Evolutionary conservation across 768 basidiomycete genomes (phyloP).

Genomic region (Ephemerocybe angulata): DNA sequence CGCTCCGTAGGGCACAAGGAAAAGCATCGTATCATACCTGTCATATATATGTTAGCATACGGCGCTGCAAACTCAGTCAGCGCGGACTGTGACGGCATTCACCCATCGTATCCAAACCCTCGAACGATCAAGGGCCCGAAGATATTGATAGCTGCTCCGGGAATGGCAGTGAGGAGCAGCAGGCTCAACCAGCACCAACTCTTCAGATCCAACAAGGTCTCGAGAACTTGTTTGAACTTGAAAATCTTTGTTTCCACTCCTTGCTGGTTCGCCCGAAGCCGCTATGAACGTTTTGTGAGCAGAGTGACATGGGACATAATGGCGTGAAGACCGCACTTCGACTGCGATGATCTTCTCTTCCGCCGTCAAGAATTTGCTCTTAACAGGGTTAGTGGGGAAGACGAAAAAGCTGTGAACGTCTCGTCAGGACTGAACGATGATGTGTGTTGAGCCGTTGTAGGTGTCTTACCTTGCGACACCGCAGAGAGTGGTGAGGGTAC

Average conservation of each 20-base stretch:
- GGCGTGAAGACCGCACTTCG: conserved; percentile 18
- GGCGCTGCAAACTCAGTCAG: background rate
- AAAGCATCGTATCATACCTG: conserved; percentile 30
- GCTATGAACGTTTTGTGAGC: conserved; percentile 19
- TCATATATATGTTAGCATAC: background rate
- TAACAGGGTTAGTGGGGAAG: conserved; percentile 32
- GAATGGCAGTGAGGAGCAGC: conserved; percentile 21
- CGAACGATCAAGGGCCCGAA: conserved; percentile 31
- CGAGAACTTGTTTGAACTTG: conserved; percentile 27
- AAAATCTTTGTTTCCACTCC: conserved; percentile 30
- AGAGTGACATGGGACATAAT: background rate
- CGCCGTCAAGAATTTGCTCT: conserved; percentile 25
- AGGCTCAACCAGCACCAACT: conserved; percentile 33
- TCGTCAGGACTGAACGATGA: background rate
- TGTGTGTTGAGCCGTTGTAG: background rate
- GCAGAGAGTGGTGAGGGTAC: conserved; percentile 22
- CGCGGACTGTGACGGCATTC: background rate
- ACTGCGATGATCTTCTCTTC: conserved; percentile 31
- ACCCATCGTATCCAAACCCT: conserved; percentile 33
- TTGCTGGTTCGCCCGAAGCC: conserved; percentile 33
- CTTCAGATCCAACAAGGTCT: conserved; percentile 31
- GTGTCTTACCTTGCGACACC: conserved; percentile 23
- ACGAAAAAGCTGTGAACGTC: conserved; percentile 22
- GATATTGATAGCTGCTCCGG: conserved; percentile 20
- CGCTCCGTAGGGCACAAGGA: conserved; percentile 28